Evolutionary conservation across 768 basidiomycete species (phyloP).

Genomic region (Daedaleopsis sinensis): DNA sequence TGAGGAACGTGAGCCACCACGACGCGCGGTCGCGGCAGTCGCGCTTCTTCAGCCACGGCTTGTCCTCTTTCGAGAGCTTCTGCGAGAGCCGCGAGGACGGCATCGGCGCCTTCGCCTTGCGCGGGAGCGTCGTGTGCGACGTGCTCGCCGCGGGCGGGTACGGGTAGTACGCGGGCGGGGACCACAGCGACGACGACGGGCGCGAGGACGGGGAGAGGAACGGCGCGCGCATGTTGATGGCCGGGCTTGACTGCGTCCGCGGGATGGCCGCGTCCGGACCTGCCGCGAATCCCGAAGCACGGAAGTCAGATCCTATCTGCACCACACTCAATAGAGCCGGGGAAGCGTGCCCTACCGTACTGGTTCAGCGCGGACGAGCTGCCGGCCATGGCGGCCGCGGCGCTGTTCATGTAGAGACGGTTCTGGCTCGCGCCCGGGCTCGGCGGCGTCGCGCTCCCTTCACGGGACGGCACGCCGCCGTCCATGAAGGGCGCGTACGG

Average conservation of each 20-base stretch:
- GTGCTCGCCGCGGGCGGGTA: constrained; percentile 19
- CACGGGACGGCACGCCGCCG: constrained; percentile 26
- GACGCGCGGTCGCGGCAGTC: constrained; percentile 48
- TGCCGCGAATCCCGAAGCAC: background rate
- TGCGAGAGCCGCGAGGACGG: constrained; percentile 40
- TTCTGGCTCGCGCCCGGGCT: constrained; percentile 22
- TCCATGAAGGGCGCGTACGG: constrained; percentile 58
- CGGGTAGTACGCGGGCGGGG: constrained; percentile 51
- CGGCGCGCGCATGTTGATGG: constrained; percentile 61
- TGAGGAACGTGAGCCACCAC: constrained; percentile 51
- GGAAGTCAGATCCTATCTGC: background rate
- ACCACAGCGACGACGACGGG: constrained; percentile 64
- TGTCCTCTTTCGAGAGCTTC: constrained; percentile 52
- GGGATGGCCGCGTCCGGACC: constrained; percentile 33
- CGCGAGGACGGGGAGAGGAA: constrained; percentile 73
- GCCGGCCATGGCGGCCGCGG: constrained; percentile 43
- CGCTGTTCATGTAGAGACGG: constrained; percentile 48
- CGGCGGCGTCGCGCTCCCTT: constrained; percentile 25
- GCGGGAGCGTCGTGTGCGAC: constrained; percentile 18
- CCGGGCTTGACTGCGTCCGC: constrained; percentile 41
- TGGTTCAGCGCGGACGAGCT: constrained; percentile 22
- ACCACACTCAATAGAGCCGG: background rate
- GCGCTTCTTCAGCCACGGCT: constrained; percentile 49
- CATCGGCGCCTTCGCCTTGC: constrained; percentile 38
- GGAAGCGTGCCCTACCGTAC: constrained; percentile 13